These are phyloP conservation scores for Cicer bijugum DNA, from an alignment of 306 rosid species.

Conservation along the genomic window DNA sequence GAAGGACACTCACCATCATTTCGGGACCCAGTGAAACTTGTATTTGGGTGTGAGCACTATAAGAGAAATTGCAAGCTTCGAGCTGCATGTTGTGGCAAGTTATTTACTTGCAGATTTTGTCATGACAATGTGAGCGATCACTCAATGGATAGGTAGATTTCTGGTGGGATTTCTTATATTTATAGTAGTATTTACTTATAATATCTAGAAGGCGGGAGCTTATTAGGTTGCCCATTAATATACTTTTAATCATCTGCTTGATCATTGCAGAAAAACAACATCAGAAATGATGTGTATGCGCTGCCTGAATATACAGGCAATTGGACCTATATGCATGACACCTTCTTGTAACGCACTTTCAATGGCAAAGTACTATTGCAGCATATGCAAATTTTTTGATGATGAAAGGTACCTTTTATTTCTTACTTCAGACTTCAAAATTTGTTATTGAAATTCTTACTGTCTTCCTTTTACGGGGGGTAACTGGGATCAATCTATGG, in stretches of 20 bases:
- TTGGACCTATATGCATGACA: conserved; percentile 82
- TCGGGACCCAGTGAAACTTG: conserved; percentile 63
- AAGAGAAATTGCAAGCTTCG: conserved; percentile 98
- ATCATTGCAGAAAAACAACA: conserved; percentile 75
- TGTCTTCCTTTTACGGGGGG: background rate
- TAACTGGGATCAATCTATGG: conserved; percentile 24
- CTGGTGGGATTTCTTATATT: conserved; percentile 37
- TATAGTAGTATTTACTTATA: conserved; percentile 41
- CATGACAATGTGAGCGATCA: conserved; percentile 98
- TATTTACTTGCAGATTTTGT: conserved; percentile 92
- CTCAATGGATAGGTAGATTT: conserved; percentile 92
- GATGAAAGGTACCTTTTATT: conserved; percentile 80
- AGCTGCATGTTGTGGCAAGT: conserved; percentile 97
- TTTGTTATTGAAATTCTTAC: conserved; percentile 22
- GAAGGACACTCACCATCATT: conserved; percentile 71
- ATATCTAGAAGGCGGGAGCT: background rate
- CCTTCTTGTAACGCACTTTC: conserved; percentile 85
- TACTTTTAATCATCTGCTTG: conserved; percentile 34
- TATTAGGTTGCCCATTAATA: background rate
- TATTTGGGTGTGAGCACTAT: conserved; percentile 95
- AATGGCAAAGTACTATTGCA: conserved; percentile 95
- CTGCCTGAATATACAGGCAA: conserved; percentile 78
- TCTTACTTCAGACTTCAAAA: conserved; percentile 34
- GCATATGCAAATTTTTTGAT: conserved; percentile 92
- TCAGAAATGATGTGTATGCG: conserved; percentile 93